A percentile compares a stretch with the other conserved stretches of the same genome.
Conservation (phyloP, 345 rosid genomes). For the Gossypium australe region DNA sequence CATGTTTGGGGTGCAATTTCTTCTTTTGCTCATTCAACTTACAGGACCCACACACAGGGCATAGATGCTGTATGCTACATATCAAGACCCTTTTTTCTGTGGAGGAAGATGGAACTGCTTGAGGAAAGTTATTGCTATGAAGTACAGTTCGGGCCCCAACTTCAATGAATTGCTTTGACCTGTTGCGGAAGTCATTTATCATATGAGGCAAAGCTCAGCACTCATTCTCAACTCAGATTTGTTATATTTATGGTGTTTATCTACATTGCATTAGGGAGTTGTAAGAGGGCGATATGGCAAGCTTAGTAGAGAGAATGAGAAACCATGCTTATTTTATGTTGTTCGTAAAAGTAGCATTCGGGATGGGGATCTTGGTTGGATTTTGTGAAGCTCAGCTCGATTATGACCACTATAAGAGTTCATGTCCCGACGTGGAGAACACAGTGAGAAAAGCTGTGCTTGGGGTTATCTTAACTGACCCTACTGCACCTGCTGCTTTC, state of each 20-base stretch:
- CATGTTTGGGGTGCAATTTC: background rate
- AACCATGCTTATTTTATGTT: background rate
- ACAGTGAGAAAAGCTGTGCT: slow-evolving; percentile 21
- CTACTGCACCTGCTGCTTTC: slow-evolving; percentile 26
- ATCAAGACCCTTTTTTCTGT: background rate
- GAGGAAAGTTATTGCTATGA: background rate
- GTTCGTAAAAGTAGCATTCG: background rate
- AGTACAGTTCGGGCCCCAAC: background rate
- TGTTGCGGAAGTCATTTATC: background rate
- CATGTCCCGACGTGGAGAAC: slow-evolving; percentile 30
- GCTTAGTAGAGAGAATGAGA: background rate
- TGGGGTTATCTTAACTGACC: slow-evolving; percentile 13
- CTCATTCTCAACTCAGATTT: background rate
- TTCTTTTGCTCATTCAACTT: background rate
- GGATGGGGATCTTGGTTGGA: slow-evolving; percentile 17
- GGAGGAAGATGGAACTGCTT: background rate
- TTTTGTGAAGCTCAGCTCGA: slow-evolving; percentile 22
- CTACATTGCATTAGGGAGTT: background rate
- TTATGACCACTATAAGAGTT: slow-evolving; percentile 25
- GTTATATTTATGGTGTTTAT: background rate
- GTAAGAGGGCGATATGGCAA: background rate
- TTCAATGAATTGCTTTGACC: background rate
- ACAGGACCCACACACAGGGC: background rate
- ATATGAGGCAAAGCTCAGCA: background rate
- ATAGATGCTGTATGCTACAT: background rate